Evolutionary conservation across 2,329 filamentous ascomycete species (phyloP).

Genomic region (Penicillium glabrum): DNA sequence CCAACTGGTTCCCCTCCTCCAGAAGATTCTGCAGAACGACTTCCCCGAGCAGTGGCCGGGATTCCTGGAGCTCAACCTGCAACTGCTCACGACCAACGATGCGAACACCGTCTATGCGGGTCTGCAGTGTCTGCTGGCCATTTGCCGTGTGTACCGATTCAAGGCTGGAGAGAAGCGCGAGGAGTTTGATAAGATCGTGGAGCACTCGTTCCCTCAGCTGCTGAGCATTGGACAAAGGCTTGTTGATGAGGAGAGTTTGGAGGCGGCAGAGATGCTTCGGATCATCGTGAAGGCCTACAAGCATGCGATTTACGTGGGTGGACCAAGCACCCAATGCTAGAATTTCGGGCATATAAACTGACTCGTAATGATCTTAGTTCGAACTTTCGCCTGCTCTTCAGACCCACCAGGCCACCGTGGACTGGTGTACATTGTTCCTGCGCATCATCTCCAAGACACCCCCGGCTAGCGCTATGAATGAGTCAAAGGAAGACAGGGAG

Average conservation of each 20-base stretch:
- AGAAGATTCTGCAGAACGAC: slow-evolving; percentile 94
- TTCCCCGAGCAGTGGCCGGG: slow-evolving; percentile 93
- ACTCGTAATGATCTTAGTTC: slow-evolving; percentile 59
- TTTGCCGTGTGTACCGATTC: slow-evolving; percentile 94
- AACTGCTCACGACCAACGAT: slow-evolving; percentile 83
- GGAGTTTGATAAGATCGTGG: slow-evolving; percentile 93
- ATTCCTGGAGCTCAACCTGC: slow-evolving; percentile 89
- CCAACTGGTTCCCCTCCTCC: slow-evolving; percentile 89
- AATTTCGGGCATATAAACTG: slow-evolving; percentile 19
- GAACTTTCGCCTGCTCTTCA: slow-evolving; percentile 78
- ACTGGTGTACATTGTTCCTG: slow-evolving; percentile 95
- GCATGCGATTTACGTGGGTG: slow-evolving; percentile 88
- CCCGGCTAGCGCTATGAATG: slow-evolving; percentile 74
- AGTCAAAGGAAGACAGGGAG: slow-evolving; percentile 82
- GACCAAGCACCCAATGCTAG: background rate
- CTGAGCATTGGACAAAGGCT: slow-evolving; percentile 84
- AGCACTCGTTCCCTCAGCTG: slow-evolving; percentile 83
- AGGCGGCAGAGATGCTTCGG: slow-evolving; percentile 95
- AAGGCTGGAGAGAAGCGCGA: slow-evolving; percentile 76
- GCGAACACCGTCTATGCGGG: slow-evolving; percentile 86
- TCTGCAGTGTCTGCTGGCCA: slow-evolving; percentile 87
- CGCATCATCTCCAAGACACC: slow-evolving; percentile 82
- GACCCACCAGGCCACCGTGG: slow-evolving; percentile 79
- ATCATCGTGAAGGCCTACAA: slow-evolving; percentile 96
- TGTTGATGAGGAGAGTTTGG: slow-evolving; percentile 85